Conservation (phyloP, 805 yeast species). For the Candida multigemmis region DNA sequence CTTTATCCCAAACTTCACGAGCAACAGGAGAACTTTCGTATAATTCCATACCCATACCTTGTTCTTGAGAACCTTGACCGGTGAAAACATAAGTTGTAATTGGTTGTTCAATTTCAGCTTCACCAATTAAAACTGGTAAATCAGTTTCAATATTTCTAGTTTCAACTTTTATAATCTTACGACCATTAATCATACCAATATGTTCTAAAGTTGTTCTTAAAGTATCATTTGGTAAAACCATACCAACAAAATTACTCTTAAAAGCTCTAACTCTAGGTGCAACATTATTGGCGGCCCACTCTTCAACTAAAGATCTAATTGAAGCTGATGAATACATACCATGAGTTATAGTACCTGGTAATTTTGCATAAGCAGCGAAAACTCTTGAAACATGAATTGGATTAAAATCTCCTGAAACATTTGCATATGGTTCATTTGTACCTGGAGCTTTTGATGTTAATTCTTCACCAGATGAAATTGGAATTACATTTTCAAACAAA, state of each 20-base stretch:
- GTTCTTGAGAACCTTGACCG: constrained; percentile 99
- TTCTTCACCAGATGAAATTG: constrained; percentile 60
- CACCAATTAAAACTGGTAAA: constrained; percentile 75
- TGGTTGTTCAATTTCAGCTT: constrained; percentile 99
- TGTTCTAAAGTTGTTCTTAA: constrained; percentile 86
- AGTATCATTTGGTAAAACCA: constrained; percentile 95
- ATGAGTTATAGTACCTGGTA: constrained; percentile 97
- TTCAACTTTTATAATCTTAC: constrained; percentile 91
- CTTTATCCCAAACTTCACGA: constrained; percentile 93
- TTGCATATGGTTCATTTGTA: constrained; percentile 93
- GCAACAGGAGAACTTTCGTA: constrained; percentile 89
- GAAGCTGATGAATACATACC: constrained; percentile 99
- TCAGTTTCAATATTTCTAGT: constrained; percentile 78
- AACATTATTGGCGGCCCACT: constrained; percentile 97
- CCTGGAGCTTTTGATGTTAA: constrained; percentile 79
- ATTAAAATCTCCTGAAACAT: constrained; percentile 95
- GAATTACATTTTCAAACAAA: constrained; percentile 81
- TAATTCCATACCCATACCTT: constrained; percentile 99
- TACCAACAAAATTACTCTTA: constrained; percentile 84
- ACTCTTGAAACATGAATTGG: constrained; percentile 97
- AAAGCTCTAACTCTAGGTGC: constrained; percentile 94
- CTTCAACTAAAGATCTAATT: constrained; percentile 90
- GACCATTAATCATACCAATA: constrained; percentile 98
- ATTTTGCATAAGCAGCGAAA: constrained; percentile 83
- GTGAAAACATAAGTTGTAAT: constrained; percentile 94